Percentiles rank a stretch among this genome's conserved stretches.
phyloP scores from a whole-genome alignment of 495 filamentous ascomycete species.

The Trichoderma gamsii region DNA sequence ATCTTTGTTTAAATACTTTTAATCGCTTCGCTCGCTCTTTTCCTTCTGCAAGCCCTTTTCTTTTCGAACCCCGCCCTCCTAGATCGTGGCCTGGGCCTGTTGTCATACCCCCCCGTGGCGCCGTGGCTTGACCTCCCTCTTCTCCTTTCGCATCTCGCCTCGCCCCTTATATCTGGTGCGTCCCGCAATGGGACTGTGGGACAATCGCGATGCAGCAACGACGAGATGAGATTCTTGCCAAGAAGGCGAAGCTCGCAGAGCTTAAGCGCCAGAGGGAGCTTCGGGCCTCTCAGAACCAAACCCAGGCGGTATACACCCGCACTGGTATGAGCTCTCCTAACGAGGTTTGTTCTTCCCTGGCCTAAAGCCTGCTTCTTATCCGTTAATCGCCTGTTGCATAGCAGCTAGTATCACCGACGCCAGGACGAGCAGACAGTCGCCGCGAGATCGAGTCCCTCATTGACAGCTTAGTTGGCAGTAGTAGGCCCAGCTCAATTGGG shows the following conservation, averaged over 20 bases:
- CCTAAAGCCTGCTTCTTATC: conserved; percentile 24
- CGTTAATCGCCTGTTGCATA: conserved; percentile 16
- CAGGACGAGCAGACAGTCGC: conserved; percentile 62
- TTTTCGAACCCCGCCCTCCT: conserved; percentile 5
- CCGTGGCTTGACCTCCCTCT: conserved; percentile 21
- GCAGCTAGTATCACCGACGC: conserved; percentile 62
- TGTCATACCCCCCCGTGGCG: not conserved
- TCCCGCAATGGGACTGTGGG: conserved; percentile 36
- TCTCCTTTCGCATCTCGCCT: conserved; percentile 26
- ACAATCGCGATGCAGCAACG: conserved; percentile 65
- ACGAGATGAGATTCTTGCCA: conserved; percentile 88
- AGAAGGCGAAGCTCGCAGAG: conserved; percentile 91
- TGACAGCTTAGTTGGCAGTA: conserved; percentile 68
- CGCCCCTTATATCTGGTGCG: not conserved
- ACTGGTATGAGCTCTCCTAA: conserved; percentile 49
- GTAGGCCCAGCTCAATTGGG: conserved; percentile 63
- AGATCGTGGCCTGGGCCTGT: not conserved
- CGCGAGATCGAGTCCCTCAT: conserved; percentile 81
- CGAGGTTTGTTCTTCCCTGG: conserved; percentile 38
- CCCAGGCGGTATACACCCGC: conserved; percentile 59
- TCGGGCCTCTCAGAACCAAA: conserved; percentile 42
- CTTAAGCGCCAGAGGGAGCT: conserved; percentile 86
- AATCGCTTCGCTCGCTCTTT: not conserved
- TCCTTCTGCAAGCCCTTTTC: not conserved
- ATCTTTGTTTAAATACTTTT: not conserved